phyloP scores from a whole-genome alignment of 495 filamentous ascomycete species.

The Penicillium coprophilum region DNA sequence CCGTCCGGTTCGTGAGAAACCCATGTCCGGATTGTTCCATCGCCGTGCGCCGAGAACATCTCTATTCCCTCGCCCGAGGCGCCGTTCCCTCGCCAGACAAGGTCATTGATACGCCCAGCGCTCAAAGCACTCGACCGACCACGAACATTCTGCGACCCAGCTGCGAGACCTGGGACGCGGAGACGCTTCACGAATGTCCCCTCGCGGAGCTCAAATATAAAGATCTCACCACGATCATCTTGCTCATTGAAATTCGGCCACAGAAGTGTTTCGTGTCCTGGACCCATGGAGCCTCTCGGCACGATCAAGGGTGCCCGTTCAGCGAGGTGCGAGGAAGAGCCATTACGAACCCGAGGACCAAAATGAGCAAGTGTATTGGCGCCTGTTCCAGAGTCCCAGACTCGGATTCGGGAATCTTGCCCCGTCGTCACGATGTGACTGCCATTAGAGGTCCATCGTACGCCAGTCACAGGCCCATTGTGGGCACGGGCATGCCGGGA shows the following conservation, averaged over 20 bases:
- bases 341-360: conserved; percentile 73
- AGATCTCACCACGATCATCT: conserved; percentile 61
- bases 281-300: conserved; percentile 49
- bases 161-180: conserved; percentile 56
- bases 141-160: conserved; percentile 32
- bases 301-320: conserved; percentile 61
- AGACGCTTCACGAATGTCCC: conserved; percentile 71
- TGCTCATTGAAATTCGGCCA: conserved; percentile 68
- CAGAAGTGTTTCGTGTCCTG: conserved; percentile 63
- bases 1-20: conserved; percentile 58
- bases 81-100: conserved; percentile 66
- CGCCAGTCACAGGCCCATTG: conserved; percentile 72
- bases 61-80: conserved; percentile 47
- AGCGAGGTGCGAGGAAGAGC: conserved; percentile 52
- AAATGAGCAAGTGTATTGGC: conserved; percentile 83
- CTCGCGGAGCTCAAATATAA: conserved; percentile 72
- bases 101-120: conserved; percentile 61
- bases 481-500: conserved; percentile 62
- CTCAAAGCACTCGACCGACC: conserved; percentile 38
- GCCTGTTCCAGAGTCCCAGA: conserved; percentile 78
- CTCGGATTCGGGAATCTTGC: conserved; percentile 76
- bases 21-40: conserved; percentile 53
- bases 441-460: conserved; percentile 80
- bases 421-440: conserved; percentile 72
- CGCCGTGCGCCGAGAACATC: conserved; percentile 54